These are phyloP conservation scores for Aspergillus amoenus DNA, from an alignment of 2,329 filamentous ascomycete genomes.

Conservation along the genomic window DNA sequence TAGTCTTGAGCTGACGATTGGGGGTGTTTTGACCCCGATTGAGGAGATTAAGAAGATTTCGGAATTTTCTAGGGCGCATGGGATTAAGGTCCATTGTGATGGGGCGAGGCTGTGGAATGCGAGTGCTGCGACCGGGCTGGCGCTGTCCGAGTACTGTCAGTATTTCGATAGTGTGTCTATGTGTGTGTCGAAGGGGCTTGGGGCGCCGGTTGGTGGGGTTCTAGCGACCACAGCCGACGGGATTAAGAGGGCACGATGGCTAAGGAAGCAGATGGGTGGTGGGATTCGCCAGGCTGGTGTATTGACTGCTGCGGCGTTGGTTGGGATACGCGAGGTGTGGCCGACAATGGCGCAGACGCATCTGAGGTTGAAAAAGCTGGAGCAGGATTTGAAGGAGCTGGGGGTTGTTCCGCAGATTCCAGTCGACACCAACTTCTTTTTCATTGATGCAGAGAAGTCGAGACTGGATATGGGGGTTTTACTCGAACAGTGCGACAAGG, in stretches of 20 bases:
- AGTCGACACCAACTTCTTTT: constrained; percentile 30
- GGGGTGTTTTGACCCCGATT: constrained; percentile 17
- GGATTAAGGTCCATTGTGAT: constrained; percentile 32
- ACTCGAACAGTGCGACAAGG: constrained; percentile 23
- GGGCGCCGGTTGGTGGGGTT: constrained; percentile 34
- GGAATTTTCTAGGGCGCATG: constrained; percentile 15
- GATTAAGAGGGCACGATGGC: constrained; percentile 30
- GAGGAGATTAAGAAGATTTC: constrained; percentile 26
- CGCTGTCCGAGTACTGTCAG: constrained; percentile 29
- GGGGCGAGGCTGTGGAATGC: constrained; percentile 33
- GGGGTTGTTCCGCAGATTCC: constrained; percentile 50
- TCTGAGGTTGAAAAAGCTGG: constrained; percentile 21
- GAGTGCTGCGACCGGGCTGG: constrained; percentile 22
- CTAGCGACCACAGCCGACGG: constrained; percentile 25
- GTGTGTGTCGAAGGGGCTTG: constrained; percentile 33
- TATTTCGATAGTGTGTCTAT: constrained; percentile 34
- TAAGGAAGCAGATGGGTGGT: constrained; percentile 33
- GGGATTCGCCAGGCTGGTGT: constrained; percentile 29
- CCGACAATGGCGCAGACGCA: constrained; percentile 26
- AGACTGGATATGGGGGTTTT: constrained; percentile 25
- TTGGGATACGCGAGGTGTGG: constrained; percentile 24
- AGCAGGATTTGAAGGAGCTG: constrained; percentile 34
- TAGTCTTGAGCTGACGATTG: constrained; percentile 19
- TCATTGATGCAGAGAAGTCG: constrained; percentile 23
- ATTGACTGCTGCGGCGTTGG: constrained; percentile 23